These are phyloP conservation scores for Aureobasidium subglaciale DNA, from an alignment of 2,329 filamentous ascomycete species.

Conservation along the genomic window DNA sequence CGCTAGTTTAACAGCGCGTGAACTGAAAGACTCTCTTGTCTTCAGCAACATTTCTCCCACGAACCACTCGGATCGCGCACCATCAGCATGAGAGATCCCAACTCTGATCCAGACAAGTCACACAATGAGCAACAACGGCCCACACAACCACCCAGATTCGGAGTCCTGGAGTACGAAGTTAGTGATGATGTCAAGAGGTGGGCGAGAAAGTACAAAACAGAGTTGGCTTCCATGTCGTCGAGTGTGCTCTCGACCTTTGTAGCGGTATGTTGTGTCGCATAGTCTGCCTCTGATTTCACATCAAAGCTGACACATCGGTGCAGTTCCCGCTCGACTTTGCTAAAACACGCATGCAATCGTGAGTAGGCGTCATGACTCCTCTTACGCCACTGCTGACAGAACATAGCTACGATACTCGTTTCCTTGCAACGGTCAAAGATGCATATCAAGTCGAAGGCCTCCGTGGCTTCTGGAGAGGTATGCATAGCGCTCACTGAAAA, in stretches of 20 bases:
- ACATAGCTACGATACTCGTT: constrained; percentile 49
- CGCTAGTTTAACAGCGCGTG: constrained; percentile 9
- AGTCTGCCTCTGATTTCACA: background rate
- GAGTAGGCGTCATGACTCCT: constrained; percentile 20
- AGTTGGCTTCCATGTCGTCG: constrained; percentile 69
- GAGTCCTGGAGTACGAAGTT: background rate
- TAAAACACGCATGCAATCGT: constrained; percentile 81
- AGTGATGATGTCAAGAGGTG: constrained; percentile 45
- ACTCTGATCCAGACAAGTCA: background rate
- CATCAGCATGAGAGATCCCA: constrained; percentile 7
- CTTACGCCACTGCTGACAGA: background rate
- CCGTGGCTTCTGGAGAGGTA: constrained; percentile 48
- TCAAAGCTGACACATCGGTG: constrained; percentile 6
- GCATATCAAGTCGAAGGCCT: constrained; percentile 58
- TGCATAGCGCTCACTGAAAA: constrained; percentile 20
- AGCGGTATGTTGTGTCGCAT: constrained; percentile 41
- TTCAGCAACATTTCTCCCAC: constrained; percentile 2
- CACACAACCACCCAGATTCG: background rate
- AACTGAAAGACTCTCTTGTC: constrained; percentile 5
- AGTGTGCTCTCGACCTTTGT: constrained; percentile 71
- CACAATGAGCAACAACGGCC: background rate
- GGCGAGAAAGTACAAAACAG: constrained; percentile 71
- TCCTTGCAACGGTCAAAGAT: constrained; percentile 61
- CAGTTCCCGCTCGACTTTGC: constrained; percentile 79
- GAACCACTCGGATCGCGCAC: background rate